These are phyloP conservation scores for Emergomyces orientalis DNA, from an alignment of 2,329 filamentous ascomycete species.

Conservation along the genomic window DNA sequence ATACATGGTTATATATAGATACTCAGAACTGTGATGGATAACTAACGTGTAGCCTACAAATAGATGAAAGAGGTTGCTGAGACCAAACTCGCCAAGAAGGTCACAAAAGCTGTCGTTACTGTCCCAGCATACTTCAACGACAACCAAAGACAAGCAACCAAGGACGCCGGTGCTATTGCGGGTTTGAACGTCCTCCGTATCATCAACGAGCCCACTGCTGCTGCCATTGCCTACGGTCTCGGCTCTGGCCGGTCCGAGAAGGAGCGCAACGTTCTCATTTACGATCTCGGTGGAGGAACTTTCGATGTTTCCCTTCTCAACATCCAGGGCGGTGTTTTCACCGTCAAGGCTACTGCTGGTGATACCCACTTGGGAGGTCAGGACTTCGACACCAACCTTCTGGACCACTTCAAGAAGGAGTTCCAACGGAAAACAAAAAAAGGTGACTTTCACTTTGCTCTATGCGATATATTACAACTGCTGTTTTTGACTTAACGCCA, in stretches of 20 bases:
- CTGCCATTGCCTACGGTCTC: constrained; percentile 96
- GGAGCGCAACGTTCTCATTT: constrained; percentile 98
- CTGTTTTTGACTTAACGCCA: too few species aligned
- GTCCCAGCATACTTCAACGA: constrained; percentile 99
- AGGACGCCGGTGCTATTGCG: constrained; percentile 95
- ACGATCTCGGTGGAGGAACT: constrained; percentile 99
- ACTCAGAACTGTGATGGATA: background rate
- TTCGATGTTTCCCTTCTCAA: constrained; percentile 99
- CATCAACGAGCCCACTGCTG: constrained; percentile 99
- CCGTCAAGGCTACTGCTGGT: constrained; percentile 95
- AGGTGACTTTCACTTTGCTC: constrained; percentile 10
- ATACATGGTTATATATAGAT: background rate
- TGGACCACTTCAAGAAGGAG: constrained; percentile 95
- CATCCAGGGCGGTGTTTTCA: constrained; percentile 99
- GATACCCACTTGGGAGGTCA: constrained; percentile 94
- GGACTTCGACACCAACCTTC: constrained; percentile 91
- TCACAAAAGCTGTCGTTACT: constrained; percentile 97
- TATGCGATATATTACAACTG: too few species aligned
- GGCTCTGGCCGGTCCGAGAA: constrained; percentile 90
- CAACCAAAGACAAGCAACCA: constrained; percentile 98
- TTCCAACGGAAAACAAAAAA: constrained; percentile 75
- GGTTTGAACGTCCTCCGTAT: constrained; percentile 98
- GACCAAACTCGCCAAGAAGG: constrained; percentile 96
- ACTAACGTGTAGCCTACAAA: constrained; percentile 15
- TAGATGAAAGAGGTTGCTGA: constrained; percentile 99